A percentile compares a stretch with the other conserved stretches of the same genome.
These are phyloP conservation scores for Candida sakaeoensis DNA, from an alignment of 805 yeast species.

Conservation along the genomic window DNA sequence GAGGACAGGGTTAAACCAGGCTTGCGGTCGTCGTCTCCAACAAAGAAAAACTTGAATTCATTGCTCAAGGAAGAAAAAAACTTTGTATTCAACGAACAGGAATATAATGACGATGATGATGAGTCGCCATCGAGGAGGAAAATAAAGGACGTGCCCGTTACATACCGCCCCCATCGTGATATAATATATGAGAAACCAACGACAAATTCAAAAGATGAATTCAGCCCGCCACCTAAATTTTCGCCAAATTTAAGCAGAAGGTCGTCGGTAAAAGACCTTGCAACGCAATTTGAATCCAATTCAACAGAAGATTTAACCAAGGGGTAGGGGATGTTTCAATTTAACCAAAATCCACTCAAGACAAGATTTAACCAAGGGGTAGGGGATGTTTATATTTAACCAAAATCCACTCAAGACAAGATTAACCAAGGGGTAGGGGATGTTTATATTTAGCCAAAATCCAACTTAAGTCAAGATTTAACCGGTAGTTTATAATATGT, in stretches of 20 bases:
- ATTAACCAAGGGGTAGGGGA: too few relatives aligned
- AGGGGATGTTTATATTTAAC: too few relatives aligned
- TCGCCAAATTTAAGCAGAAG: slow-evolving; percentile 23
- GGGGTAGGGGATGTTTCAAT: too few relatives aligned
- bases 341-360: too few relatives aligned
- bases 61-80: slow-evolving; percentile 10
- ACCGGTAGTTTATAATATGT: not conserved
- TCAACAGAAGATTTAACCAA: slow-evolving; percentile 7
- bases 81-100: too few relatives aligned
- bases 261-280: slow-evolving; percentile 32
- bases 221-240: slow-evolving; percentile 27
- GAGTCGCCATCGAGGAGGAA: not conserved
- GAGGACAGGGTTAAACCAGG: too few relatives aligned
- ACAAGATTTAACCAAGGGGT: too few relatives aligned
- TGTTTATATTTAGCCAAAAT: too few relatives aligned
- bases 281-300: slow-evolving; percentile 21
- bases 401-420: too few relatives aligned
- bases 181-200: slow-evolving; percentile 19
- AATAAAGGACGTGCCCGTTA: slow-evolving; percentile 1
- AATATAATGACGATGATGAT: not conserved
- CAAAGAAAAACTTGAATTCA: slow-evolving; percentile 29
- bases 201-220: slow-evolving; percentile 10
- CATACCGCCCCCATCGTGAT: slow-evolving; percentile 18
- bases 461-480: not conserved
- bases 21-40: slow-evolving; percentile 40